A percentile compares a stretch with the other conserved stretches of the same genome.
Evolutionary conservation across 306 rosid species (phyloP).

Genomic region (Cucumis sativus): DNA sequence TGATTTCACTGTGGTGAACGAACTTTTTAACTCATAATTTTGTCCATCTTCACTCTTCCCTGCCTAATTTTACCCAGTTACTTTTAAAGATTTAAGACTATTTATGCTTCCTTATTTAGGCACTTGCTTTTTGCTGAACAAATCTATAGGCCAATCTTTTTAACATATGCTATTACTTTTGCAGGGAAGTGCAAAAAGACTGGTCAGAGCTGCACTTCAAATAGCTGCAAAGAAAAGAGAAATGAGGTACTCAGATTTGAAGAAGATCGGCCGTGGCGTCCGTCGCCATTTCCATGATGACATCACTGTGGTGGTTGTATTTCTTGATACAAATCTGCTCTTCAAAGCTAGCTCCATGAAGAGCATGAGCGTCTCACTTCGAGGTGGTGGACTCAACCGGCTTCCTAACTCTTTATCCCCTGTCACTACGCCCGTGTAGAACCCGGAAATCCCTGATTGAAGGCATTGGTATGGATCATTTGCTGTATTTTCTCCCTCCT

Average conservation of each 20-base stretch:
- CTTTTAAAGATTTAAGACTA: neutral
- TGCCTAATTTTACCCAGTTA: neutral
- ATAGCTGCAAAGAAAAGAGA: slow-evolving; percentile 97
- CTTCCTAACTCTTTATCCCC: slow-evolving; percentile 72
- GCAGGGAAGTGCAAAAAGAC: slow-evolving; percentile 94
- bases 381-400: slow-evolving; percentile 79
- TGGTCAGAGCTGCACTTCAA: slow-evolving; percentile 74
- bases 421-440: slow-evolving; percentile 36
- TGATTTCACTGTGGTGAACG: neutral
- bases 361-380: slow-evolving; percentile 48
- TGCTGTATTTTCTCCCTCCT: neutral
- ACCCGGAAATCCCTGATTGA: slow-evolving; percentile 23
- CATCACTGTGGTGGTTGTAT: slow-evolving; percentile 85
- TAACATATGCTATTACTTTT: slow-evolving; percentile 15
- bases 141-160: neutral
- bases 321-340: slow-evolving; percentile 57
- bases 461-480: neutral
- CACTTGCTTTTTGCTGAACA: neutral
- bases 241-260: slow-evolving; percentile 95
- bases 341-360: slow-evolving; percentile 65
- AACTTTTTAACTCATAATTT: neutral
- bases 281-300: slow-evolving; percentile 98
- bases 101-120: neutral
- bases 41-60: neutral
- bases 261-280: slow-evolving; percentile 91